Evolutionary conservation across 2,329 filamentous ascomycete species (phyloP).

Genomic region (Apiospora rasikravindrae): DNA sequence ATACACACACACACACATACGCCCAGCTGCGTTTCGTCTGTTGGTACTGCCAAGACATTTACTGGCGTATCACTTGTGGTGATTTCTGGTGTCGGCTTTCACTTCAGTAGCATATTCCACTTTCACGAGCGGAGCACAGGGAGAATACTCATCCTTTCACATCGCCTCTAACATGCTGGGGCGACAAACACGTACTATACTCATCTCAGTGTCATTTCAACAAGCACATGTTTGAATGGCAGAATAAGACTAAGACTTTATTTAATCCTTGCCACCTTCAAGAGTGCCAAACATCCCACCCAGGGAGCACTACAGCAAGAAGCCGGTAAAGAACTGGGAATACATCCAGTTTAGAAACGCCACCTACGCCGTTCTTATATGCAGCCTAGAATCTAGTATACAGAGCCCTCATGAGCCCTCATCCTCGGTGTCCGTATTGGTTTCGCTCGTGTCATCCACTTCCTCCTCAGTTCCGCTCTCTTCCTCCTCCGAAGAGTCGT

Average conservation of each 20-base stretch:
- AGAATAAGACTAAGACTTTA: neutral
- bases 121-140: neutral
- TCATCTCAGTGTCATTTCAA: neutral
- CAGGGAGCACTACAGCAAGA: constrained; percentile 5
- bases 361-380: constrained; percentile 18
- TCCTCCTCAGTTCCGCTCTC: constrained; percentile 85
- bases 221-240: neutral
- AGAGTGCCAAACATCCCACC: constrained; percentile 6
- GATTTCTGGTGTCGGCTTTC: neutral
- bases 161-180: neutral
- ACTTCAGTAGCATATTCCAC: neutral
- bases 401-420: constrained; percentile 38
- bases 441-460: constrained; percentile 68
- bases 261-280: neutral
- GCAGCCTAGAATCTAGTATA: constrained; percentile 19
- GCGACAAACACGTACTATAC: neutral
- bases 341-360: constrained; percentile 15
- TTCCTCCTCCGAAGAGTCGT: constrained; percentile 70
- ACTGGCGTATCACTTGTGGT: neutral
- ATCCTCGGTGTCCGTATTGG: constrained; percentile 71
- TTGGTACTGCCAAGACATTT: neutral
- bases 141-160: neutral
- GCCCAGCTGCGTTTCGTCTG: neutral
- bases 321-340: neutral
- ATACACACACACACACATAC: neutral